Evolutionary conservation across 495 filamentous ascomycete genomes (phyloP).

Genomic region (Penicillium egyptiacum): DNA sequence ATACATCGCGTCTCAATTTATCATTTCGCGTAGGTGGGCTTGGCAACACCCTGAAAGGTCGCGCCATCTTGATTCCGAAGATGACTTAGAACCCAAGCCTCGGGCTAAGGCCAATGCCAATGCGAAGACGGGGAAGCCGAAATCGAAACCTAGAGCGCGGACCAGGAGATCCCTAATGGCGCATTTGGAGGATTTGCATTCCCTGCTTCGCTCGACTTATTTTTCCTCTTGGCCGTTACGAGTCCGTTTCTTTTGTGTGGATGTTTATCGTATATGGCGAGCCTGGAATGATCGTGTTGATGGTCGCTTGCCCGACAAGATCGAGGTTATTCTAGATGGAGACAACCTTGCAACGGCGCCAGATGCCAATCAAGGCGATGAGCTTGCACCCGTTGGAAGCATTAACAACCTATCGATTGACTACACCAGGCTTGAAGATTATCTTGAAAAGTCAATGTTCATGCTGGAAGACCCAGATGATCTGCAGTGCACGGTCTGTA

Average conservation of each 20-base stretch:
- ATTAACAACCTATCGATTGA: constrained; percentile 63
- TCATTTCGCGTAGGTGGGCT: constrained; percentile 67
- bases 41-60: constrained; percentile 81
- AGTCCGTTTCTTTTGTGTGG: constrained; percentile 73
- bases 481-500: constrained; percentile 65
- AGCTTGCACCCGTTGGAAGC: constrained; percentile 21
- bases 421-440: constrained; percentile 62
- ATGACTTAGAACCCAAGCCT: constrained; percentile 49
- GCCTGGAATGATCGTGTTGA: constrained; percentile 53
- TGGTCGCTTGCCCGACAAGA: constrained; percentile 46
- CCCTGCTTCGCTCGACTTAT: constrained; percentile 71
- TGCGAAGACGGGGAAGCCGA: constrained; percentile 24
- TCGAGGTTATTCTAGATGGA: constrained; percentile 58
- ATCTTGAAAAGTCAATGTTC: constrained; percentile 69
- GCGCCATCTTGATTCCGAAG: constrained; percentile 59
- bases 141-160: constrained; percentile 42
- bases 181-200: constrained; percentile 72
- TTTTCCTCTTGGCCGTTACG: constrained; percentile 81
- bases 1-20: constrained; percentile 9
- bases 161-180: constrained; percentile 57
- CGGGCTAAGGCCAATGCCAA: constrained; percentile 9
- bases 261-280: constrained; percentile 69
- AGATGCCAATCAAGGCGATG: constrained; percentile 4
- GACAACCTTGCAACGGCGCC: constrained; percentile 20
- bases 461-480: constrained; percentile 60